Percentiles rank a stretch among this genome's conserved stretches.
These are phyloP conservation scores for Alternaria metachromatica DNA, from an alignment of 2,329 filamentous ascomycete genomes.

Conservation along the genomic window DNA sequence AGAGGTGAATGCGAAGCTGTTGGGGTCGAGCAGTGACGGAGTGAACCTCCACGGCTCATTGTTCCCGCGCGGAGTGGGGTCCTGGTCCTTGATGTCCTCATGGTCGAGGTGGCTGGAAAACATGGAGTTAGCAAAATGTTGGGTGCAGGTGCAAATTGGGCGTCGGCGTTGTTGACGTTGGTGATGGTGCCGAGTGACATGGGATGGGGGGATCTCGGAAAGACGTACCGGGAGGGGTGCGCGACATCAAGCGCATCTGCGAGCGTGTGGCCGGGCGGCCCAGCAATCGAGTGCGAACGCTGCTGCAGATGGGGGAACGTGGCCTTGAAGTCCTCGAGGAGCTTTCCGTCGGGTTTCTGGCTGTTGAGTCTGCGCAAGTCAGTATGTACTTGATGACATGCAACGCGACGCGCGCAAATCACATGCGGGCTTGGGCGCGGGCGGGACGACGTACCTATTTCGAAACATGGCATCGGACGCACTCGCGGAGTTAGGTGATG, in stretches of 20 bases:
- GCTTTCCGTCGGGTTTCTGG: conserved; percentile 84
- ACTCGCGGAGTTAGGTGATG: conserved; percentile 6
- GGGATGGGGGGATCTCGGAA: conserved; percentile 10
- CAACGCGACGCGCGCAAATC: conserved; percentile 39
- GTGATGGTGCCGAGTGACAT: conserved; percentile 11
- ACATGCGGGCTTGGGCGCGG: conserved; percentile 17
- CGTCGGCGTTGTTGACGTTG: not conserved
- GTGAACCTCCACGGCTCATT: conserved; percentile 88
- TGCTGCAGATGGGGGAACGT: conserved; percentile 74
- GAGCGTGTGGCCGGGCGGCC: conserved; percentile 54
- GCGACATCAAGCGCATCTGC: conserved; percentile 57
- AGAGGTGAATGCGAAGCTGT: conserved; percentile 77
- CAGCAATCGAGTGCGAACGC: conserved; percentile 53
- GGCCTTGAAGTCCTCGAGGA: conserved; percentile 83
- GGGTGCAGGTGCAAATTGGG: not conserved
- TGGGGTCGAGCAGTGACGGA: conserved; percentile 85
- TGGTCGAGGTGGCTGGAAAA: conserved; percentile 52
- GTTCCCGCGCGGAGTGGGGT: conserved; percentile 80
- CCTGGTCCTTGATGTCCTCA: conserved; percentile 72
- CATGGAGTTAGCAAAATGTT: not conserved
- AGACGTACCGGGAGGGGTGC: conserved; percentile 53
- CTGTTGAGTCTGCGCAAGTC: conserved; percentile 67
- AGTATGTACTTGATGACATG: conserved; percentile 4
- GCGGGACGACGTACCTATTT: conserved; percentile 50
- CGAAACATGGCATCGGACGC: conserved; percentile 50